Conservation (phyloP, 176 grass and related monocot species). For the Lolium perenne region DNA sequence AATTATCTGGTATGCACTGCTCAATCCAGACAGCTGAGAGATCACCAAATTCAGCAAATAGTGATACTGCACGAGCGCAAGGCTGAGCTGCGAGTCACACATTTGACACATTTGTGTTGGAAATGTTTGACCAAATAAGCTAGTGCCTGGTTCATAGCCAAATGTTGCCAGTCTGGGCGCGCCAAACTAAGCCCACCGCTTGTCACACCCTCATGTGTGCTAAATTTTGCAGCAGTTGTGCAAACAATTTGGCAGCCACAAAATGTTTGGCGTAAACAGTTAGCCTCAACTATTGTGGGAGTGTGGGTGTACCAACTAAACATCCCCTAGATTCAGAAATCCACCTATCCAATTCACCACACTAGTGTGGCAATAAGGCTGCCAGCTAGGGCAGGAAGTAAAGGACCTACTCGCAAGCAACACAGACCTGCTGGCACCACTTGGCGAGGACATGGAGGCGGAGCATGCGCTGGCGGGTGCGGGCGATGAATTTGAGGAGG, state of each 20-base stretch:
- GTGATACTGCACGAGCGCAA: background rate
- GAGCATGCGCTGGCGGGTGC: slow-evolving; percentile 96
- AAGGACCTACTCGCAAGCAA: background rate
- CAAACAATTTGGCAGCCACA: background rate
- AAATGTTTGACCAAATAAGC: background rate
- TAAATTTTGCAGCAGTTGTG: background rate
- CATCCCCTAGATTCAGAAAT: background rate
- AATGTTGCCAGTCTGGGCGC: background rate
- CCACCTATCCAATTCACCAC: background rate
- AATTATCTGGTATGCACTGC: background rate
- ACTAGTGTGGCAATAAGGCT: background rate
- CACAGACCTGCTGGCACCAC: slow-evolving; percentile 95
- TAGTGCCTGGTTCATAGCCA: background rate
- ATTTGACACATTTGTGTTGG: background rate
- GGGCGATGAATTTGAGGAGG: slow-evolving; percentile 94
- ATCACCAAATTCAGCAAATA: background rate
- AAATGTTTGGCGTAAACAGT: background rate
- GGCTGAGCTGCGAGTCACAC: background rate
- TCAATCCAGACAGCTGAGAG: background rate
- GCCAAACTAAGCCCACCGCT: background rate
- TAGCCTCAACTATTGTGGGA: background rate
- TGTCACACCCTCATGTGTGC: background rate
- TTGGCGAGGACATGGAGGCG: slow-evolving; percentile 97
- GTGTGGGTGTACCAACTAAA: background rate
- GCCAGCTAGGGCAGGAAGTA: background rate